Evolutionary conservation across 1,139 yeast species (phyloP).

Genomic region (Candida sp.): DNA sequence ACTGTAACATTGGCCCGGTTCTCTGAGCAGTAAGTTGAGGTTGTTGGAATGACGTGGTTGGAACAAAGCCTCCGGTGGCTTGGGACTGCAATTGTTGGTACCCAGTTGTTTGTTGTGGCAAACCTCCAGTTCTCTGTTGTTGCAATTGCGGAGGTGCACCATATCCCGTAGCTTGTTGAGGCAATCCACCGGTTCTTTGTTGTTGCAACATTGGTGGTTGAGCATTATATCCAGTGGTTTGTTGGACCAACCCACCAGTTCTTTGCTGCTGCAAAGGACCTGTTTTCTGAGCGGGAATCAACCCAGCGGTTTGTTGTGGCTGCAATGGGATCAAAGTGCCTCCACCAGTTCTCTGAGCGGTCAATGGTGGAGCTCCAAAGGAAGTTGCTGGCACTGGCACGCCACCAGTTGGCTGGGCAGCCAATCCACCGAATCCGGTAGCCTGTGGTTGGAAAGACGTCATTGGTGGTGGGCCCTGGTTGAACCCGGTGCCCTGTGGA

Average conservation of each 20-base stretch:
- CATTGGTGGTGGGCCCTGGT: conserved; percentile 13
- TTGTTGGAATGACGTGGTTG: conserved; percentile 46
- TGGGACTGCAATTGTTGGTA: conserved; percentile 10
- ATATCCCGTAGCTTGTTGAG: conserved; percentile 24
- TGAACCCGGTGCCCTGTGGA: conserved; percentile 18
- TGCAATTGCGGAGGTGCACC: conserved; percentile 1
- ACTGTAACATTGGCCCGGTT: conserved; percentile 29
- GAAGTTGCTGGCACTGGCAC: conserved; percentile 27
- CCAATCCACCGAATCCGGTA: conserved; percentile 12
- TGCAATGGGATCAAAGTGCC: conserved; percentile 49
- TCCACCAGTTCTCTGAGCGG: conserved; percentile 48
- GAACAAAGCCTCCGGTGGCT: conserved; percentile 32
- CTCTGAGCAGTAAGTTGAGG: conserved; percentile 28
- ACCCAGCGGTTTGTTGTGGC: conserved; percentile 53
- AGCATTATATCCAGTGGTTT: conserved; percentile 24
- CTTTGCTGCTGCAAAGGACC: conserved; percentile 35
- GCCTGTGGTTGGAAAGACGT: conserved; percentile 22
- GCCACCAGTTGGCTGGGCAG: conserved; percentile 4
- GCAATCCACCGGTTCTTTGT: conserved; percentile 36
- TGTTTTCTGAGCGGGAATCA: conserved; percentile 48
- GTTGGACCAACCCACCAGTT: conserved; percentile 32
- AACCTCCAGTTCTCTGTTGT: conserved; percentile 37
- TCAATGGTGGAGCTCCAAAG: conserved; percentile 24
- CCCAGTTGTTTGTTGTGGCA: conserved; percentile 24
- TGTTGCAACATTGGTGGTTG: conserved; percentile 32